These are phyloP conservation scores for Monotropa hypopitys DNA, from an alignment of 179 eudicot genomes.

Conservation along the genomic window DNA sequence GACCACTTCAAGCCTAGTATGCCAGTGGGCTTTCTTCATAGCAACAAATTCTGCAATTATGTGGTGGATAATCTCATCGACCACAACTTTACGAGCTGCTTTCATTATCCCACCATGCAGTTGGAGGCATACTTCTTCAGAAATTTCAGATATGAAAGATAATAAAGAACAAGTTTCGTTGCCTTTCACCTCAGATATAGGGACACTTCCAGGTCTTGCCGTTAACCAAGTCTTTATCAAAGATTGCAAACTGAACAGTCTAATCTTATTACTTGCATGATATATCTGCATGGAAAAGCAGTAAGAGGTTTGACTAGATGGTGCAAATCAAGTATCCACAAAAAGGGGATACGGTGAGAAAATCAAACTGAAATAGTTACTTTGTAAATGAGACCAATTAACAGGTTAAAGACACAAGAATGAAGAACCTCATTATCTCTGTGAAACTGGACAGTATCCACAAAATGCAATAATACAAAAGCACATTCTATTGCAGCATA, in stretches of 20 bases:
- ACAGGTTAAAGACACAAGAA: not conserved
- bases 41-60: slow-evolving; percentile 44
- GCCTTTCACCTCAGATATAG: slow-evolving; percentile 12
- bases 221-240: slow-evolving; percentile 44
- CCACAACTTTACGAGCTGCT: slow-evolving; percentile 59
- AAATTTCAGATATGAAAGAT: slow-evolving; percentile 34
- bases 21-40: slow-evolving; percentile 48
- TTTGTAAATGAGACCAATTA: not conserved
- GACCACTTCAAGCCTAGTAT: slow-evolving; percentile 24
- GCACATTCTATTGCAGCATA: not conserved
- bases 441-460: not conserved
- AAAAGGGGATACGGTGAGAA: not conserved
- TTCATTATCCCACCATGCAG: slow-evolving; percentile 75
- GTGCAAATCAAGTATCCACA: not conserved
- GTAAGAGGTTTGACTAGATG: not conserved
- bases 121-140: slow-evolving; percentile 64
- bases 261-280: slow-evolving; percentile 36
- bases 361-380: not conserved
- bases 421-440: not conserved
- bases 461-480: not conserved
- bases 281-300: slow-evolving; percentile 36
- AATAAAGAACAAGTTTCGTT: slow-evolving; percentile 11
- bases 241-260: slow-evolving; percentile 41
- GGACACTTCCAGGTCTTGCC: slow-evolving; percentile 21
- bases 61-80: slow-evolving; percentile 71